Evolutionary conservation across 2,329 filamentous ascomycete genomes (phyloP).

Genomic region (Raffaelea albimanens): DNA sequence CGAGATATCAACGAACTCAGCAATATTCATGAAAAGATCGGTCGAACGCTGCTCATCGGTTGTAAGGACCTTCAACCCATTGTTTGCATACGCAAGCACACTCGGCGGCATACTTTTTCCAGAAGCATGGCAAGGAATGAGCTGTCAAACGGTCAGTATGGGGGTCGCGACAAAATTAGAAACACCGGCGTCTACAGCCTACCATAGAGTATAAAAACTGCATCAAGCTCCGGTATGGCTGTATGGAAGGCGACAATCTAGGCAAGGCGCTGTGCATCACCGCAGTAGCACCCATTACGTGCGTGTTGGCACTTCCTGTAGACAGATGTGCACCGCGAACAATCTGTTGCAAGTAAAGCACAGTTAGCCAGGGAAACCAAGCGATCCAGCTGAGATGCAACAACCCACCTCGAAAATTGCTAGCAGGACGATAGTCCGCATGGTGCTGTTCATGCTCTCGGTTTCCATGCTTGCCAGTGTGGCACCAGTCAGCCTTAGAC

Average conservation of each 20-base stretch:
- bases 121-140: slow-evolving; percentile 33
- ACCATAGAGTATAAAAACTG: slow-evolving; percentile 50
- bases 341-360: slow-evolving; percentile 24
- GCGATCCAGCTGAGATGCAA: too few relatives aligned
- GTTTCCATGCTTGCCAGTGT: slow-evolving; percentile 25
- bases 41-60: slow-evolving; percentile 27
- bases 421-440: slow-evolving; percentile 45
- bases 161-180: too few relatives aligned
- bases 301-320: slow-evolving; percentile 42
- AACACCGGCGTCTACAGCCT: too few relatives aligned
- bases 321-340: slow-evolving; percentile 37
- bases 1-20: slow-evolving; percentile 30
- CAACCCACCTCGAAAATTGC: slow-evolving; percentile 49
- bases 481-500: slow-evolving; percentile 37
- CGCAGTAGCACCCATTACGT: slow-evolving; percentile 50
- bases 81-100: slow-evolving; percentile 33
- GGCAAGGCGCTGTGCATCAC: slow-evolving; percentile 40
- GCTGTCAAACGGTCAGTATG: slow-evolving; percentile 16
- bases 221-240: slow-evolving; percentile 41
- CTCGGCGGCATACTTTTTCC: slow-evolving; percentile 28
- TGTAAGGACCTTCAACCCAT: slow-evolving; percentile 21
- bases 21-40: slow-evolving; percentile 30
- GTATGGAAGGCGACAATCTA: slow-evolving; percentile 24
- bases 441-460: slow-evolving; percentile 31
- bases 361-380: too few relatives aligned